Base-by-base conservation (phyloP, 768 basidiomycete species). In the Neoboletus brunneissimus region DNA sequence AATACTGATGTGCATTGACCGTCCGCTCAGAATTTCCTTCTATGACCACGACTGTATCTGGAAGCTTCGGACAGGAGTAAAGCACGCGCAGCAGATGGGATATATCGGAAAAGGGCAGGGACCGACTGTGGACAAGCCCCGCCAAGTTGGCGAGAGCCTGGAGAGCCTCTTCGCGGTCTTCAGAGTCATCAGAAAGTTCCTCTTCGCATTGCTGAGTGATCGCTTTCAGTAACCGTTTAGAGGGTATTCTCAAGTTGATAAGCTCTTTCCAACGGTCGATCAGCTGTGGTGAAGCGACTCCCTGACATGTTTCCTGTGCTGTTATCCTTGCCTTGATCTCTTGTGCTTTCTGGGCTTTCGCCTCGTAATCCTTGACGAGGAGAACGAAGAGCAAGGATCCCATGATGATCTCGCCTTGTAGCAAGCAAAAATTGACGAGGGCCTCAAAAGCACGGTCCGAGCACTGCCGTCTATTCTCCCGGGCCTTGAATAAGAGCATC, bases 351-450 rank as follows among this genome's bases (percentile, higher is more conserved):
- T 66, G 67, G 52, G 67, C 70, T 25, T 73, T 73, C 12, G 70
- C 54, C 64, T 88, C 81, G 75, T 79, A 87, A 31, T 89, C 86
- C 59, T 86, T 82, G 42, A 89, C 71, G 20, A 89, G 65, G 41
- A 83, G 70, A 1, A 79, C 86, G 54, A 91, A 88, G 6, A 91
- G 72, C 27, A 91, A 71, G 1, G 87, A 85, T 0, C 82, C 89
- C n/a, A 88, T 76, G 40, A 92, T 78, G 48, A 93, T 84, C 66
- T 93, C 91, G 25, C 89, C 88, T 48, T 92, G 89, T 38, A 90
- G 67, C 20, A 93, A 74, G 54, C 86, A 88, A 10, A 85, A 78
- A 4, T 79, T 74, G 59, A 91, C 76, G 48, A 90, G 70, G 2
- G 76, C 75, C 50, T 79, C 78, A 64, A 84, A 89, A 77, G 89